These are phyloP conservation scores for Pleurotus pulmonarius DNA, from an alignment of 768 basidiomycete species.

Conservation along the genomic window DNA sequence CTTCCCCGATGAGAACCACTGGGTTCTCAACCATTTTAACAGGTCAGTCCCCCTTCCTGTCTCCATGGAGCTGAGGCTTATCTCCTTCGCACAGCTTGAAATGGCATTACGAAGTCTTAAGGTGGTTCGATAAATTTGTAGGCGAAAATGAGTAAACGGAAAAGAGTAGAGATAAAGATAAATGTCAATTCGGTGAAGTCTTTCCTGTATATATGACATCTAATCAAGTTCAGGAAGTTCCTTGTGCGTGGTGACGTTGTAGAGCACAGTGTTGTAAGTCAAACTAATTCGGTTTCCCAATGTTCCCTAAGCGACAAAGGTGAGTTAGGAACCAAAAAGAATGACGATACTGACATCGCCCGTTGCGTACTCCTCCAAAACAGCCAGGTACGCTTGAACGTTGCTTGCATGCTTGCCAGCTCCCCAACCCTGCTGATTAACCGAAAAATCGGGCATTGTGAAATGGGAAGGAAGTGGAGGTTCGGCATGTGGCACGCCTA, in stretches of 20 bases:
- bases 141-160: constrained; percentile 26
- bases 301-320: background rate
- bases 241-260: background rate
- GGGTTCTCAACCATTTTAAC: constrained; percentile 81
- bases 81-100: constrained; percentile 54
- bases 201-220: too few relatives aligned
- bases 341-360: constrained; percentile 21
- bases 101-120: constrained; percentile 94
- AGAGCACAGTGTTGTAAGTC: background rate
- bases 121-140: constrained; percentile 78
- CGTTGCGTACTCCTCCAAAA: constrained; percentile 40
- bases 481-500: constrained; percentile 36
- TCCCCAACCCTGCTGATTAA: constrained; percentile 35
- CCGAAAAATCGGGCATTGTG: constrained; percentile 44
- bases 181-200: too few relatives aligned
- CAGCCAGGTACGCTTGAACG: constrained; percentile 28
- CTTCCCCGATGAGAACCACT: constrained; percentile 92
- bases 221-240: too few relatives aligned
- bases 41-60: constrained; percentile 38
- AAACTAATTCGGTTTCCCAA: background rate
- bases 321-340: too few relatives aligned
- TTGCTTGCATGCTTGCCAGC: constrained; percentile 26
- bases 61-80: background rate
- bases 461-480: constrained; percentile 34
- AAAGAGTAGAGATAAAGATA: background rate